Conservation (phyloP, 2,329 filamentous ascomycete genomes). For the Trichoderma sp. region DNA sequence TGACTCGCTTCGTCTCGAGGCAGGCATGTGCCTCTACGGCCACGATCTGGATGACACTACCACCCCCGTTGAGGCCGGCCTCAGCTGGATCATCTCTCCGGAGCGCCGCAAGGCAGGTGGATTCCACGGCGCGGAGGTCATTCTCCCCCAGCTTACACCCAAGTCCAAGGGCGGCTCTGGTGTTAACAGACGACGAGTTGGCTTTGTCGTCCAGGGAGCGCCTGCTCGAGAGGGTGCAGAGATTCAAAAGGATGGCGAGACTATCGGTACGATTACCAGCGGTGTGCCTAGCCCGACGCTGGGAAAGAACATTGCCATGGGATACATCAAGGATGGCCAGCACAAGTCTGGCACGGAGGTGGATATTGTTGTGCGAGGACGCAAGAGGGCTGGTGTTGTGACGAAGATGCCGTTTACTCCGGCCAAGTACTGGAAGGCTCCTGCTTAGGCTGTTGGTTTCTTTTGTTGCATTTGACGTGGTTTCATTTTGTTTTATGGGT, state of each 20-base stretch:
- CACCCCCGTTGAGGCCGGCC: constrained; percentile 59
- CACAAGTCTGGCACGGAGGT: constrained; percentile 86
- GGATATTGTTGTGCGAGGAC: constrained; percentile 74
- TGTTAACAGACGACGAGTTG: constrained; percentile 73
- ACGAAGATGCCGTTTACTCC: constrained; percentile 88
- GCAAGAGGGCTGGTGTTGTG: constrained; percentile 71
- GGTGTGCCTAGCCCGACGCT: constrained; percentile 87
- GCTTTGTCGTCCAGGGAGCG: constrained; percentile 79
- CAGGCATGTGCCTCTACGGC: constrained; percentile 99
- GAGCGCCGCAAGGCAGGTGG: constrained; percentile 65
- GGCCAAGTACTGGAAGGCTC: constrained; percentile 65
- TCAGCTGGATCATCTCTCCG: constrained; percentile 81
- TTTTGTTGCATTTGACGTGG: too few species aligned
- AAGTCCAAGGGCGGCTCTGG: constrained; percentile 71
- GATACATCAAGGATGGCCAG: constrained; percentile 76
- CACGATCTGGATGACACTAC: constrained; percentile 86
- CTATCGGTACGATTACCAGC: constrained; percentile 81
- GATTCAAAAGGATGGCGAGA: constrained; percentile 67
- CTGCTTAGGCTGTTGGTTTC: background rate
- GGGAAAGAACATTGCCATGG: constrained; percentile 94
- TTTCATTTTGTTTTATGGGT: background rate
- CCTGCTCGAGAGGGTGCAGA: constrained; percentile 88
- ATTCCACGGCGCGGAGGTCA: constrained; percentile 83
- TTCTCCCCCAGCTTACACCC: constrained; percentile 74
- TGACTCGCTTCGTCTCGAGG: constrained; percentile 90